Evolutionary conservation across 768 basidiomycete species (phyloP), one percentile per base, ranked within the genome.

Genomic region (Tubosaeta brunneosetosa): DNA sequence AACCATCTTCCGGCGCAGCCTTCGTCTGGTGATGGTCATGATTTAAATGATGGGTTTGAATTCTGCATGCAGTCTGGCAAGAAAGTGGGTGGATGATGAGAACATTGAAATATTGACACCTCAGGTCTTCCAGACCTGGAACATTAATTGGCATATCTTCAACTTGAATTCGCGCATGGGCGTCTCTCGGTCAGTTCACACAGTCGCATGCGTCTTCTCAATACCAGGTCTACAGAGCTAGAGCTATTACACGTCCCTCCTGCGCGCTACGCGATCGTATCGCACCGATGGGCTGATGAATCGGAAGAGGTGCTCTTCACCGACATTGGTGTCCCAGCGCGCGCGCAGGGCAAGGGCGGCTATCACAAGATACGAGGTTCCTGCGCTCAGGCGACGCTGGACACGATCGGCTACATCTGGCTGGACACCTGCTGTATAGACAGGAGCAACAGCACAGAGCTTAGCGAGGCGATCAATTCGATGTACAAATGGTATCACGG

Each of bases 381-480:
- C 32, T 66, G 64, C 29, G n/a, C 8, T 2, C 59, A 57, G 49
- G 66, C 66, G 26, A 1, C 6, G 16, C 22, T 27, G 12, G 56
- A 69, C 9, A 33, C 36, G 0, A 26, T 63, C 29, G n/a, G 25
- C 14, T 63, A 66, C 42, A 51, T 69, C 22, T 72, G 68, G 69
- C 26, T 67, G 47, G 64, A 71, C n/a, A 71, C 69, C 0, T 69
- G 61, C 27, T 71, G 71, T 43, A 69, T 72, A 48, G 50, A 70
- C 47, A 65, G 51, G 55, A 37, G 29, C 36, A 69, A 55, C 48
- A 64, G 52, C 48, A 51, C 63, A 2, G 70, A 70, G 34, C 61
- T 71, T 16, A 26, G 36, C 26, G 61, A 70, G 38, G 60, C 70
- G 17, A 66, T 70, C 50, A 65, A 67, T 32, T 51, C 65, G 14